A percentile compares a stretch with the other conserved stretches of the same genome.
These are phyloP conservation scores for Mycena sp. DNA, from an alignment of 1,284 basidiomycete species.

Conservation along the genomic window DNA sequence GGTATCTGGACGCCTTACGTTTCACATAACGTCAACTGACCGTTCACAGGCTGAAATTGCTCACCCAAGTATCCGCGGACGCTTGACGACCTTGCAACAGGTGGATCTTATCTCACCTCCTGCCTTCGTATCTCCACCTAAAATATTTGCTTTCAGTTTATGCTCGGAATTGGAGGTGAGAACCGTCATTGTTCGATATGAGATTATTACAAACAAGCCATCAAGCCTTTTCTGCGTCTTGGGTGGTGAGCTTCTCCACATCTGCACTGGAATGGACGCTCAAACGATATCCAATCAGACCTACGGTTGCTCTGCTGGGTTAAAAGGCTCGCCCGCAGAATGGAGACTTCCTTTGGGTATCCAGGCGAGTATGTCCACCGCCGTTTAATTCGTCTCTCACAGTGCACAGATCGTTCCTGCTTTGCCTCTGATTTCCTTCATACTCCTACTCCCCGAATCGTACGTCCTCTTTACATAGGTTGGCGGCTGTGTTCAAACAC, in stretches of 20 bases:
- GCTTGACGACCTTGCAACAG: constrained; percentile 70
- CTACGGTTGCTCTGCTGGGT: constrained; percentile 48
- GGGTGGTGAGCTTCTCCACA: constrained; percentile 44
- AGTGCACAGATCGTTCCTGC: constrained; percentile 51
- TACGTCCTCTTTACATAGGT: too few species aligned
- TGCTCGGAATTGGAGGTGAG: constrained; percentile 53
- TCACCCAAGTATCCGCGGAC: constrained; percentile 69
- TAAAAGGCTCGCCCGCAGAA: constrained; percentile 49
- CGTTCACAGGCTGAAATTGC: constrained; percentile 62
- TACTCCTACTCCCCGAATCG: constrained; percentile 54
- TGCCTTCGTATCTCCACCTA: too few species aligned
- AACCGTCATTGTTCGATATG: background rate
- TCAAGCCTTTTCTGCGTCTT: constrained; percentile 54
- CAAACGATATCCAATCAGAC: constrained; percentile 38
- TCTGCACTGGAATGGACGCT: too few species aligned
- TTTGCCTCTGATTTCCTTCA: constrained; percentile 65
- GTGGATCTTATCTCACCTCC: too few species aligned
- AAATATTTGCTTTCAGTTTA: too few species aligned
- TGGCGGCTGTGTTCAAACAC: too few species aligned
- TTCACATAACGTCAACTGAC: background rate
- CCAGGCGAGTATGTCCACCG: constrained; percentile 39
- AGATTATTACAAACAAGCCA: background rate
- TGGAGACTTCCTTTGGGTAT: constrained; percentile 65
- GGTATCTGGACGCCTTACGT: constrained; percentile 21
- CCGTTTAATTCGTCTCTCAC: background rate